Evolutionary conservation across 345 rosid species (phyloP).

Genomic region (Boechera stricta): DNA sequence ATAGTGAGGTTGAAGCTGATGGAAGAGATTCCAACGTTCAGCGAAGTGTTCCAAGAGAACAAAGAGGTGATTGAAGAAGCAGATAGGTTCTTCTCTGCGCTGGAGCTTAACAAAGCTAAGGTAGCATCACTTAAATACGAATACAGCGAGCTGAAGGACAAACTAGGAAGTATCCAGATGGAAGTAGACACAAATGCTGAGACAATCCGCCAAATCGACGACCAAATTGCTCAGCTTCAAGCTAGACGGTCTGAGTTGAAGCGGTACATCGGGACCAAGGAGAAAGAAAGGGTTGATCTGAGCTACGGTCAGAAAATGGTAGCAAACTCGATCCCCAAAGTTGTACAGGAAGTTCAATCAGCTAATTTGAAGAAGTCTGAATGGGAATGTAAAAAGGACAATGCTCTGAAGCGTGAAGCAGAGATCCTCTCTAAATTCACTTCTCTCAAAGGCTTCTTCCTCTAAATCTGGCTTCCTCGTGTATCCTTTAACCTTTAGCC

Average conservation of each 20-base stretch:
- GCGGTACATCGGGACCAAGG: slow-evolving; percentile 50
- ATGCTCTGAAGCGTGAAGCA: slow-evolving; percentile 56
- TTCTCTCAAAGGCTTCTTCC: slow-evolving; percentile 58
- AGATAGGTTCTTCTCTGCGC: slow-evolving; percentile 50
- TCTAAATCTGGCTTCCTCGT: slow-evolving; percentile 23
- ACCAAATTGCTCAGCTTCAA: slow-evolving; percentile 63
- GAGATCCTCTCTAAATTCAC: slow-evolving; percentile 65
- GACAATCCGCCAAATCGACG: slow-evolving; percentile 59
- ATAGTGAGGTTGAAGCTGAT: slow-evolving; percentile 69
- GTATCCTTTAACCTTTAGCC: slow-evolving; percentile 5
- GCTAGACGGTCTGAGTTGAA: slow-evolving; percentile 53
- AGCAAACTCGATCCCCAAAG: slow-evolving; percentile 57
- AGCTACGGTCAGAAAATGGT: slow-evolving; percentile 53
- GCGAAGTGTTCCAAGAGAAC: slow-evolving; percentile 63
- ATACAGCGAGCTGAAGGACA: slow-evolving; percentile 62
- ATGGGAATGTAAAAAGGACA: slow-evolving; percentile 61
- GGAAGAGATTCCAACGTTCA: slow-evolving; percentile 65
- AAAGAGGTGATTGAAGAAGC: slow-evolving; percentile 57
- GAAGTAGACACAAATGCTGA: slow-evolving; percentile 54
- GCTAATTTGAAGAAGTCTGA: slow-evolving; percentile 59
- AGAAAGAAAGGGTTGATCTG: slow-evolving; percentile 52
- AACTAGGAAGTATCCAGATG: slow-evolving; percentile 53
- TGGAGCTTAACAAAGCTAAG: slow-evolving; percentile 62
- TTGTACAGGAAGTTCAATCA: slow-evolving; percentile 62
- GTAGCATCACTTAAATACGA: slow-evolving; percentile 61